These are phyloP conservation scores for Emydomyces testavorans DNA, from an alignment of 2,329 filamentous ascomycete species.

Conservation along the genomic window DNA sequence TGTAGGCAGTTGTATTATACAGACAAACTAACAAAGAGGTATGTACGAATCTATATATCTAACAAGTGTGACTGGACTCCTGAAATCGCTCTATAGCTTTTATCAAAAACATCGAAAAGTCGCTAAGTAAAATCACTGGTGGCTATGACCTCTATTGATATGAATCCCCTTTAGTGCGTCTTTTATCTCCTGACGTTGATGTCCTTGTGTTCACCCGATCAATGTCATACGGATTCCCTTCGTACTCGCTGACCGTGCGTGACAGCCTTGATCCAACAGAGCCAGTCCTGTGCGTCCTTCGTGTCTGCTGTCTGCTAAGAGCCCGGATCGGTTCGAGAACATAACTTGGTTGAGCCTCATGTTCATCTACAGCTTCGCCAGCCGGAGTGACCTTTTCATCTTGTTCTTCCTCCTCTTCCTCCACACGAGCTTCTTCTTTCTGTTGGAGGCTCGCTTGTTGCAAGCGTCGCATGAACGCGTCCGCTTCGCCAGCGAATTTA, in stretches of 20 bases:
- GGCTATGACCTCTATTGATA: not conserved
- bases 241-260: slow-evolving; percentile 24
- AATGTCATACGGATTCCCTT: slow-evolving; percentile 36
- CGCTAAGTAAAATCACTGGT: too few relatives aligned
- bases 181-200: not conserved
- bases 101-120: too few relatives aligned
- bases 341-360: not conserved
- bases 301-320: not conserved
- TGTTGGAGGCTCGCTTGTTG: slow-evolving; percentile 14
- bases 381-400: not conserved
- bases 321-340: not conserved
- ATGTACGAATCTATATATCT: too few relatives aligned
- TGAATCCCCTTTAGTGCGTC: not conserved
- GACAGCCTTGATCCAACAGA: not conserved
- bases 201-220: slow-evolving; percentile 34
- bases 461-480: slow-evolving; percentile 45
- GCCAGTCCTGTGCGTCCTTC: not conserved
- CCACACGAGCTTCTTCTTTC: not conserved
- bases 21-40: too few relatives aligned
- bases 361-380: not conserved
- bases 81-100: too few relatives aligned
- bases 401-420: slow-evolving; percentile 1
- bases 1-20: too few relatives aligned
- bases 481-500: slow-evolving; percentile 58
- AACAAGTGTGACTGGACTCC: too few relatives aligned